Conservation (phyloP, 1,284 basidiomycete species). For the Porodaedalea pini region DNA sequence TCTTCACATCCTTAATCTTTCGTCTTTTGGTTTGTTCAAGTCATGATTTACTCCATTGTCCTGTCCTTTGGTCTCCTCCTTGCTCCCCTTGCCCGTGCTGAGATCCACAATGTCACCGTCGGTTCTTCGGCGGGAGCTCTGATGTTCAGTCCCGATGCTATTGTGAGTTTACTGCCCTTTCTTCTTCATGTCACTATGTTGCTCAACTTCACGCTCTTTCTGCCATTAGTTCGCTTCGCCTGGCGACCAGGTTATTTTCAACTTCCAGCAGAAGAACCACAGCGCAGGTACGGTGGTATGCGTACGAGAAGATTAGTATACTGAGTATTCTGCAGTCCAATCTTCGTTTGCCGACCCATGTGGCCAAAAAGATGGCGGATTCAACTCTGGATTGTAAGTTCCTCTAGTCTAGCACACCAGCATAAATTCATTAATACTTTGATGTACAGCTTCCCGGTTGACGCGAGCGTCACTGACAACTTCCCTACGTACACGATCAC, state of each 20-base stretch:
- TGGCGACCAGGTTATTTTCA: constrained; percentile 59
- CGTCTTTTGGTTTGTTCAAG: constrained; percentile 38
- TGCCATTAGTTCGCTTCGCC: constrained; percentile 38
- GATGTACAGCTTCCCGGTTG: constrained; percentile 44
- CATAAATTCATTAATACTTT: not conserved
- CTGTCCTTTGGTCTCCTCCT: constrained; percentile 43
- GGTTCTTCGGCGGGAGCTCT: constrained; percentile 43
- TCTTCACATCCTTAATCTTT: constrained; percentile 24
- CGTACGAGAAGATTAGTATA: not conserved
- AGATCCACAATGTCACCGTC: constrained; percentile 49
- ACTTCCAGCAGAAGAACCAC: constrained; percentile 54
- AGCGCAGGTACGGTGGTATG: constrained; percentile 29
- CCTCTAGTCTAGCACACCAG: not conserved
- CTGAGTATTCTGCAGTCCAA: constrained; percentile 36
- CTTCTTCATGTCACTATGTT: not conserved
- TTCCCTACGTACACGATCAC: constrained; percentile 35
- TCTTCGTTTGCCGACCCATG: constrained; percentile 55
- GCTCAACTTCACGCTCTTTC: constrained; percentile 2
- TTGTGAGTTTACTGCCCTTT: constrained; percentile 37
- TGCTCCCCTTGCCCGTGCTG: constrained; percentile 45
- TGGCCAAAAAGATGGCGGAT: constrained; percentile 43
- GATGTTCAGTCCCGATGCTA: constrained; percentile 46
- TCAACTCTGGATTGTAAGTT: constrained; percentile 58
- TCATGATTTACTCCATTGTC: constrained; percentile 39
- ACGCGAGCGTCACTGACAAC: constrained; percentile 36